Evolutionary conservation across 495 filamentous ascomycete species (phyloP).

Genomic region (Aspergillus funiculosus): DNA sequence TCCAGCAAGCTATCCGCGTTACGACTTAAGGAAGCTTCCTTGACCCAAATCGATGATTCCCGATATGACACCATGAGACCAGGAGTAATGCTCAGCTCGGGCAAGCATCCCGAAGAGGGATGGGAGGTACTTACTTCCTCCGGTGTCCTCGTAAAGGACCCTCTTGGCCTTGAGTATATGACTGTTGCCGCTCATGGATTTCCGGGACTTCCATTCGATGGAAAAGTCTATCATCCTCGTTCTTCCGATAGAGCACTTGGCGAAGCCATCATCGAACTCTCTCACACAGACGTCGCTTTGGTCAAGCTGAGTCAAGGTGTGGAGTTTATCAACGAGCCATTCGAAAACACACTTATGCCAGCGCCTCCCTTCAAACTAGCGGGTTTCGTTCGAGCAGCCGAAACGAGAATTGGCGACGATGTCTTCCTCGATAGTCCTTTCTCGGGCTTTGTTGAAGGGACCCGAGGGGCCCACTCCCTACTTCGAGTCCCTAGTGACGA

Average conservation of each 20-base stretch:
- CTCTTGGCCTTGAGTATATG: neutral
- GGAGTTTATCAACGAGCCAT: constrained; percentile 9
- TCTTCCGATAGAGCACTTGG: constrained; percentile 1
- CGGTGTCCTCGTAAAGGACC: neutral
- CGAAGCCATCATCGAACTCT: constrained; percentile 2
- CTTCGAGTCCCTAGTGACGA: constrained; percentile 8
- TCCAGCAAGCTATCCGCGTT: neutral
- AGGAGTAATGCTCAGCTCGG: neutral
- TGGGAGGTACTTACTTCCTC: neutral
- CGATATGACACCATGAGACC: neutral
- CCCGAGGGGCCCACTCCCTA: neutral
- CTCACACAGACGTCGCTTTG: constrained; percentile 14
- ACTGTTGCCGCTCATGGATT: constrained; percentile 5
- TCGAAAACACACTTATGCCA: constrained; percentile 4
- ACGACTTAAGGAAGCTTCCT: neutral
- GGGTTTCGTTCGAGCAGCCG: constrained; percentile 2
- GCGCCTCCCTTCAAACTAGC: neutral
- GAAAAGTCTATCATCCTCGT: constrained; percentile 8
- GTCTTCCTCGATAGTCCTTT: constrained; percentile 10
- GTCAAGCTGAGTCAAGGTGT: constrained; percentile 7
- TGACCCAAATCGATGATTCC: neutral
- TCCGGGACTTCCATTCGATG: constrained; percentile 5
- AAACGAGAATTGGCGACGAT: constrained; percentile 1
- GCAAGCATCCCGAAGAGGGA: neutral
- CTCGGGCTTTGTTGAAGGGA: constrained; percentile 7